phyloP scores from a whole-genome alignment of 345 rosid species.

The Boechera stricta region DNA sequence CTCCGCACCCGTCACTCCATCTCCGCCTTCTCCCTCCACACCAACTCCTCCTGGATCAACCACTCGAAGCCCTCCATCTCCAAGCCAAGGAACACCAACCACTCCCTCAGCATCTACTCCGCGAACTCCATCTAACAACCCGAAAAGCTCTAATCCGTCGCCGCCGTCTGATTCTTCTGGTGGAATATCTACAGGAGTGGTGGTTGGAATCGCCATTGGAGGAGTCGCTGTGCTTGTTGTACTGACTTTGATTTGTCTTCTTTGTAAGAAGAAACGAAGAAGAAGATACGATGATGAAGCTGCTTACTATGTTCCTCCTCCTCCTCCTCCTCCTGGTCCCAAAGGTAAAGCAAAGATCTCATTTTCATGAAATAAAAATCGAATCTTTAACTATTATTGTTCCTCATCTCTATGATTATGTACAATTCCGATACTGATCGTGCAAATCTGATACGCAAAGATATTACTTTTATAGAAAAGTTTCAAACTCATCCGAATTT shows the following conservation, averaged over 20 bases:
- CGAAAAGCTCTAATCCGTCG: conserved; percentile 43
- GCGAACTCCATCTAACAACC: conserved; percentile 31
- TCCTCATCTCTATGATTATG: neutral
- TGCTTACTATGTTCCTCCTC: conserved; percentile 61
- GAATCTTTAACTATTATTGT: conserved; percentile 6
- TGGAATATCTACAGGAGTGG: conserved; percentile 58
- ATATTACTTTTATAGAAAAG: neutral
- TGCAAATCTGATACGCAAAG: conserved; percentile 12
- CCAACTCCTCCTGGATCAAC: conserved; percentile 41
- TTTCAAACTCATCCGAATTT: conserved; percentile 1
- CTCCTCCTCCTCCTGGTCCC: conserved; percentile 50
- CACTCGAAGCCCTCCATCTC: conserved; percentile 43
- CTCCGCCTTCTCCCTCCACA: conserved; percentile 46
- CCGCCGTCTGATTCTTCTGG: conserved; percentile 42
- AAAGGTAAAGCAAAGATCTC: conserved; percentile 27
- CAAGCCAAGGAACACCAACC: conserved; percentile 25
- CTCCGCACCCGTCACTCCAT: conserved; percentile 45
- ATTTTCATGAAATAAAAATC: neutral
- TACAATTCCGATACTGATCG: neutral
- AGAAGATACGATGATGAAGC: conserved; percentile 54
- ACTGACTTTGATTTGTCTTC: conserved; percentile 55
- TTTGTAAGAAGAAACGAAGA: conserved; percentile 63
- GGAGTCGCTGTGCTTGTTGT: conserved; percentile 58
- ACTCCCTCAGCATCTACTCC: conserved; percentile 34
- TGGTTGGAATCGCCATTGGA: conserved; percentile 69